Conservation (phyloP, 1,139 yeast genomes). For the Yamadazyma dushanensis region DNA sequence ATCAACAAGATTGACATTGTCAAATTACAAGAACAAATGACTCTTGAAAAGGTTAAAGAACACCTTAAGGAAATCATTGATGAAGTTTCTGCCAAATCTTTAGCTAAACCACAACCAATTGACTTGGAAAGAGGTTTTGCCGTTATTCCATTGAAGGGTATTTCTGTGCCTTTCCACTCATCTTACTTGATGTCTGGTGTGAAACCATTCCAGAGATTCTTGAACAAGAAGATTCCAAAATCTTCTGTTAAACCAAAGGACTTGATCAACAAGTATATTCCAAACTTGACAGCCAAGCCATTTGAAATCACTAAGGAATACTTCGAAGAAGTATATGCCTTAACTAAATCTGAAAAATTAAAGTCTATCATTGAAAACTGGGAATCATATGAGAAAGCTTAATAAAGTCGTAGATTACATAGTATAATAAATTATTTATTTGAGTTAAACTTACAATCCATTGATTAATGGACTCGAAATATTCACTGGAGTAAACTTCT, state of each 20-base stretch:
- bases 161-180: constrained; percentile 98
- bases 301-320: constrained; percentile 94
- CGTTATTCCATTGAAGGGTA: constrained; percentile 96
- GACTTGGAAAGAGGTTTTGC: constrained; percentile 98
- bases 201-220: constrained; percentile 97
- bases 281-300: constrained; percentile 97
- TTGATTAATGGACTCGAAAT: constrained; percentile 64
- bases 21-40: constrained; percentile 77
- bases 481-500: constrained; percentile 87
- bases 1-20: constrained; percentile 91
- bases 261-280: constrained; percentile 92
- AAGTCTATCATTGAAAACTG: constrained; percentile 90
- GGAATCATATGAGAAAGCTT: constrained; percentile 73
- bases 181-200: constrained; percentile 97
- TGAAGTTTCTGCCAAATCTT: constrained; percentile 78
- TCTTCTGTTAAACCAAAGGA: constrained; percentile 94
- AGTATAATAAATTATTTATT: constrained; percentile 5
- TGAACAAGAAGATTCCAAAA: constrained; percentile 92
- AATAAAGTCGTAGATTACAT: constrained; percentile 10
- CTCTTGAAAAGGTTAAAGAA: constrained; percentile 83
- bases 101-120: constrained; percentile 92
- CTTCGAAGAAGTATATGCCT: constrained; percentile 90
- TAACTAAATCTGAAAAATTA: constrained; percentile 90
- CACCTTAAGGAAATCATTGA: constrained; percentile 84
- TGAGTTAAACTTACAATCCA: constrained; percentile 18